Evolutionary conservation across 2,329 filamentous ascomycete species (phyloP).

Genomic region (Chaetomium globosum): DNA sequence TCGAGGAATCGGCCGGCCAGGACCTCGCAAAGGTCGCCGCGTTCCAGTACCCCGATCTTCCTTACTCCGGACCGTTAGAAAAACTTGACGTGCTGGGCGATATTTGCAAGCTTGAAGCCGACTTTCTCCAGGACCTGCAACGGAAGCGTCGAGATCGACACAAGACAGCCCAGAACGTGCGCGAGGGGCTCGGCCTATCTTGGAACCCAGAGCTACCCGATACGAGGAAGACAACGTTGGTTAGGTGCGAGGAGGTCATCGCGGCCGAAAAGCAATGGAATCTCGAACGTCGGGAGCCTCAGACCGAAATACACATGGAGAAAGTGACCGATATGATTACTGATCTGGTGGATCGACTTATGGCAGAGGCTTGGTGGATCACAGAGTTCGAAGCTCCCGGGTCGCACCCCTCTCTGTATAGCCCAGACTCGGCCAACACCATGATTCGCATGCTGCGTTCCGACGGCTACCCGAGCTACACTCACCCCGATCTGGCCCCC

Average conservation of each 20-base stretch:
- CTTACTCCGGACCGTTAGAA: slow-evolving; percentile 15
- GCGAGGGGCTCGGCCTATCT: slow-evolving; percentile 8
- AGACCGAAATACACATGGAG: slow-evolving; percentile 32
- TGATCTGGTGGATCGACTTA: slow-evolving; percentile 40
- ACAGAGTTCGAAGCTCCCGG: slow-evolving; percentile 33
- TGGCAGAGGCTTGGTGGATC: slow-evolving; percentile 38
- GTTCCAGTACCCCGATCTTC: slow-evolving; percentile 16
- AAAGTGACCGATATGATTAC: slow-evolving; percentile 35
- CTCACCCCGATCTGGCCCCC: slow-evolving; percentile 34
- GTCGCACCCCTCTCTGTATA: slow-evolving; percentile 30
- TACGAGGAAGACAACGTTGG: slow-evolving; percentile 18
- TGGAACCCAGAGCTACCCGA: slow-evolving; percentile 10
- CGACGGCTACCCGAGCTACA: slow-evolving; percentile 43
- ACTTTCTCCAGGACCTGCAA: slow-evolving; percentile 2
- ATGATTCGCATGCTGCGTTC: slow-evolving; percentile 42
- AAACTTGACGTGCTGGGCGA: slow-evolving; percentile 26
- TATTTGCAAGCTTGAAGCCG: slow-evolving; percentile 30
- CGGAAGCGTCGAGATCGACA: background rate
- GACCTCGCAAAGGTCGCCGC: slow-evolving; percentile 30
- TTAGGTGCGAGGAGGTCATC: slow-evolving; percentile 25
- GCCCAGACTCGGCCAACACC: slow-evolving; percentile 41
- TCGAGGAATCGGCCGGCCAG: slow-evolving; percentile 40
- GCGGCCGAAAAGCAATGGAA: slow-evolving; percentile 14
- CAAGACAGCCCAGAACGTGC: background rate
- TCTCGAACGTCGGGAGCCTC: slow-evolving; percentile 31